Evolutionary conservation across 768 basidiomycete genomes (phyloP).

Genomic region (Chalciporus chontae): DNA sequence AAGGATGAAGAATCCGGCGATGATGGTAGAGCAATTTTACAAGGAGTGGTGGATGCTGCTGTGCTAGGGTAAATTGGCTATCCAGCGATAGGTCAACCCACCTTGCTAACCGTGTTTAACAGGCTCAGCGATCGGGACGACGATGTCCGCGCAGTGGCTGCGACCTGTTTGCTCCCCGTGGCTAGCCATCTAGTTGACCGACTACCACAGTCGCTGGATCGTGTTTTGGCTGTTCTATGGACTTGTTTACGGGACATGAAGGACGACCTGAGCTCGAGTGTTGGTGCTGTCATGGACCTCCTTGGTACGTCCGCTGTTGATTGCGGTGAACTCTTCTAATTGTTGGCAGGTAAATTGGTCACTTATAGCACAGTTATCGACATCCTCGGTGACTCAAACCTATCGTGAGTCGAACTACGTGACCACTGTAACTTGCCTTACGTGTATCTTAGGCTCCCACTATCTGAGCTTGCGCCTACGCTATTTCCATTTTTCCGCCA

Average conservation of each 20-base stretch:
- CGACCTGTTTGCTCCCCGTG: conserved; percentile 88
- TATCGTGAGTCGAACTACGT: conserved; percentile 54
- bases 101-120: conserved; percentile 12
- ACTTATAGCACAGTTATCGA: conserved; percentile 73
- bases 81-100: too few relatives aligned
- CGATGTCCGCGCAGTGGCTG: conserved; percentile 94
- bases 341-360: conserved; percentile 69
- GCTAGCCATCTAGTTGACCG: conserved; percentile 73
- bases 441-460: conserved; percentile 53
- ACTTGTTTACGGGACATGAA: conserved; percentile 88
- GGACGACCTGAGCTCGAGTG: conserved; percentile 94
- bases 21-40: conserved; percentile 56
- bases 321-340: conserved; percentile 5
- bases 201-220: conserved; percentile 66
- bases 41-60: conserved; percentile 85
- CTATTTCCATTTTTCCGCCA: conserved; percentile 97
- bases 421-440: conserved; percentile 4
- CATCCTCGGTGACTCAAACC: conserved; percentile 62
- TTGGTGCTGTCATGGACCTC: conserved; percentile 96
- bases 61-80: conserved; percentile 66
- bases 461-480: conserved; percentile 79
- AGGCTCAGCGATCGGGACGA: conserved; percentile 91
- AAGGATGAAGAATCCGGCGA: conserved; percentile 35
- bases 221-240: conserved; percentile 85
- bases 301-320: conserved; percentile 51